A percentile compares a stretch with the other conserved stretches of the same genome.
These are phyloP conservation scores for Chrysoporthe austroafricana DNA, from an alignment of 2,329 filamentous ascomycete species.

Conservation along the genomic window DNA sequence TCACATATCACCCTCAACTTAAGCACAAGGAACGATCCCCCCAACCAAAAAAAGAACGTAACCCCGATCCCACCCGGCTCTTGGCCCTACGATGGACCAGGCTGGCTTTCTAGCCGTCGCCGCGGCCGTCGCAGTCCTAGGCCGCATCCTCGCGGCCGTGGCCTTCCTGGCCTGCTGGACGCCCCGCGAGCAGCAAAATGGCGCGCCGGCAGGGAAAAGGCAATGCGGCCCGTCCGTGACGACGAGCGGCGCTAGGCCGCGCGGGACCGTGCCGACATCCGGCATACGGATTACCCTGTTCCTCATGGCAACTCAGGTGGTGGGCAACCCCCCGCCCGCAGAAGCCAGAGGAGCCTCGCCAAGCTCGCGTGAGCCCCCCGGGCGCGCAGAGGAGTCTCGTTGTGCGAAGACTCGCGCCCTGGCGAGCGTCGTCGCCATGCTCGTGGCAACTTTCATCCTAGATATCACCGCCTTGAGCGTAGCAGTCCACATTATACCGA, in stretches of 20 bases:
- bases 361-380: too few relatives aligned
- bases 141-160: conserved; percentile 8
- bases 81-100: background rate
- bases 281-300: background rate
- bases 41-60: background rate
- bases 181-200: conserved; percentile 12
- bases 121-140: conserved; percentile 8
- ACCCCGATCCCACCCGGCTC: background rate
- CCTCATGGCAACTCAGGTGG: background rate
- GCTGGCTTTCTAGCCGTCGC: background rate
- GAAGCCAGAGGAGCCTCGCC: background rate
- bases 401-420: background rate
- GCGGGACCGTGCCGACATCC: background rate
- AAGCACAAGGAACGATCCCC: background rate
- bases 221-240: conserved; percentile 1
- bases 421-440: background rate
- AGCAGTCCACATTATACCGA: too few relatives aligned
- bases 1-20: background rate
- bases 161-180: conserved; percentile 17
- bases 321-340: background rate
- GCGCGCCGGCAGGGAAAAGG: conserved; percentile 3
- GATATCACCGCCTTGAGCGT: too few relatives aligned
- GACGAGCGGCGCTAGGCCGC: background rate
- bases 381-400: too few relatives aligned
- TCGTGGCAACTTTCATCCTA: background rate